phyloP scores from a whole-genome alignment of 1,284 basidiomycete species.

The Hemileia vastatrix region DNA sequence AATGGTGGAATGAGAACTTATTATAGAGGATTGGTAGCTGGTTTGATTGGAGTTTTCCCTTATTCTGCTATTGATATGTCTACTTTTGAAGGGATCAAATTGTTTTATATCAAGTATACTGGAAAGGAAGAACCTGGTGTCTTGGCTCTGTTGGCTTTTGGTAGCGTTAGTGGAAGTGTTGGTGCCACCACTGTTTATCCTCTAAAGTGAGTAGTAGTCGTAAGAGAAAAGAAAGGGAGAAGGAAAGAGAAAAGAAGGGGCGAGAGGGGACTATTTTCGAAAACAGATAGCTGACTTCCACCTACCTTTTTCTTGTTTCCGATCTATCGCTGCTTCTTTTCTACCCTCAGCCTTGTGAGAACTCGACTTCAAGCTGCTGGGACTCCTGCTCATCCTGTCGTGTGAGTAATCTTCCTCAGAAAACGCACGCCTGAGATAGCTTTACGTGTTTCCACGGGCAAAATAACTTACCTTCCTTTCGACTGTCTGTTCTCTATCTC shows the following conservation, averaged over 20 bases:
- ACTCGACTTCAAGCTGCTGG: constrained; percentile 94
- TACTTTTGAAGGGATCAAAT: constrained; percentile 47
- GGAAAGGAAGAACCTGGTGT: constrained; percentile 46
- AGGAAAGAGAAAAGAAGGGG: neutral
- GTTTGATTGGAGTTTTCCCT: constrained; percentile 47
- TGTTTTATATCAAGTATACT: constrained; percentile 46
- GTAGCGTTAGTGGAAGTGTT: constrained; percentile 45
- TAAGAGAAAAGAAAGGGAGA: neutral
- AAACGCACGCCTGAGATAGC: too few species aligned
- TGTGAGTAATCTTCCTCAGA: too few species aligned
- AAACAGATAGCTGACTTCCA: constrained; percentile 21
- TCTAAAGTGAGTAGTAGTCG: constrained; percentile 28
- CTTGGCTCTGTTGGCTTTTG: constrained; percentile 45
- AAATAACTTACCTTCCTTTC: too few species aligned
- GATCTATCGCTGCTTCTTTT: constrained; percentile 44
- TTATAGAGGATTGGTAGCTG: constrained; percentile 75
- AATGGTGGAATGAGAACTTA: constrained; percentile 73
- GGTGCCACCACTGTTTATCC: constrained; percentile 47
- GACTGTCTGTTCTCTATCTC: too few species aligned
- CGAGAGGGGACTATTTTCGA: too few species aligned
- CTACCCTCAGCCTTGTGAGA: constrained; percentile 67
- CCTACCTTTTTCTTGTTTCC: constrained; percentile 60
- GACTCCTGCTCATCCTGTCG: constrained; percentile 82
- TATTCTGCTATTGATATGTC: constrained; percentile 46
- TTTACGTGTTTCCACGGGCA: too few species aligned